A percentile compares a stretch with the other conserved stretches of the same genome.
Conservation (phyloP, 2,329 filamentous ascomycete species). For the Botrytis aclada region DNA sequence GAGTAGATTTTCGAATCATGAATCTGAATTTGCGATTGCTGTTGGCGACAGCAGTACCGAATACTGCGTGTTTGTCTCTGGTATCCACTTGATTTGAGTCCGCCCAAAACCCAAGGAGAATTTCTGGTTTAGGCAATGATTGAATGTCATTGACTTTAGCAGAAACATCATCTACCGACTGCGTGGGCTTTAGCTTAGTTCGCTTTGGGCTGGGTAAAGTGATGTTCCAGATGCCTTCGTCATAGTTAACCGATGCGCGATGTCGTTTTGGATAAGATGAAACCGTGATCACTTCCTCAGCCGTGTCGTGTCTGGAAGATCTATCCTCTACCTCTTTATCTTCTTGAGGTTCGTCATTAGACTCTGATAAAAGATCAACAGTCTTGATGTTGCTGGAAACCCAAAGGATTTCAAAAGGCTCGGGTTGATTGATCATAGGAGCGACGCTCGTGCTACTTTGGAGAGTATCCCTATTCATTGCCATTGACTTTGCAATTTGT, state of each 20-base stretch:
- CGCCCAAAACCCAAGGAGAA: background rate
- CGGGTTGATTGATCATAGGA: background rate
- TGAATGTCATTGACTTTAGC: background rate
- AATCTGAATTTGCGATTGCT: background rate
- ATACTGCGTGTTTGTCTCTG: background rate
- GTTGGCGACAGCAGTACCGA: background rate
- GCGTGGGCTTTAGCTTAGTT: background rate
- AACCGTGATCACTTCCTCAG: background rate
- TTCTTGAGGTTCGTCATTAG: background rate
- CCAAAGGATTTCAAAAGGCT: background rate
- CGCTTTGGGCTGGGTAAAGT: background rate
- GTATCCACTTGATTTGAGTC: background rate
- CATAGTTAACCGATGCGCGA: background rate
- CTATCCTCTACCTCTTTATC: background rate
- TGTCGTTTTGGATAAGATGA: background rate
- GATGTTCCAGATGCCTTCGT: background rate
- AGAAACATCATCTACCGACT: background rate
- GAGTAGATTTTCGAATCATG: background rate
- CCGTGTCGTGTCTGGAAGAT: background rate
- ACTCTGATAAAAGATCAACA: background rate
- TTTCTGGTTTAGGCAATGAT: background rate
- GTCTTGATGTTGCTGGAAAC: background rate
- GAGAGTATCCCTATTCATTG: background rate
- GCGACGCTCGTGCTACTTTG: background rate
- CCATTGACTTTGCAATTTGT: background rate